Base-by-base conservation (phyloP, 1,284 basidiomycete species). In the Volvariella surrecta region DNA sequence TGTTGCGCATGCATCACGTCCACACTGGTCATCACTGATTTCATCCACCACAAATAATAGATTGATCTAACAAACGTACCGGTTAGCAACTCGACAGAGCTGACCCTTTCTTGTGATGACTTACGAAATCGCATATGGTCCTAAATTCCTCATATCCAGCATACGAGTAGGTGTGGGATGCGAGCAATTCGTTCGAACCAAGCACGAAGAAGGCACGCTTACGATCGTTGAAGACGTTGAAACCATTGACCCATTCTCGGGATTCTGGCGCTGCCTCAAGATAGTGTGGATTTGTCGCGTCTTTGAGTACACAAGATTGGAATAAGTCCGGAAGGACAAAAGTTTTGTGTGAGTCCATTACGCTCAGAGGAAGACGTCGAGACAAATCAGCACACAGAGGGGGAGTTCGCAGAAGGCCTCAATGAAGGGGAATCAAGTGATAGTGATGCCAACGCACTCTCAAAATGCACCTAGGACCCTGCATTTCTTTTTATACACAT, bases 41-140 rank as follows among this genome's bases (percentile, higher is more conserved):
- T 83, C 81, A 55, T 85, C 82, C 43, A 82, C 66, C 35, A 79
- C 76, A 58, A 82, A 83, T 16, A 84, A 68, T 15, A 79, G 62
- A 50, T 82, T 80, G 50, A 82, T 69, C 68, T 68, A 41, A 24
- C 15, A 40, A 22, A 39, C 11, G 28, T 31, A 8, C 20, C 19
- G 3, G 46, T 17, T 42, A 38, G 40, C 34, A 30, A 19, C 32
- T 19, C 16, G 43, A 32, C 39, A 37, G 34, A 32, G 21, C 39
- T 11, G 8, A n/a, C n/a, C n/a, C n/a, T n/a, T n/a, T n/a, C n/a
- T n/a, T n/a, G 21, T 17, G 17, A 28, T 13, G 37, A 54, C 61
- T 56, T 46, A 71, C 67, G 50, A 80, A 79, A 58, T 83, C 80
- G 51, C 76, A 79, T 35, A 67, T 70, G 0, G 72, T 77, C 42